Base-by-base conservation (phyloP, 768 basidiomycete genomes). In the Albatrellus ellisii region DNA sequence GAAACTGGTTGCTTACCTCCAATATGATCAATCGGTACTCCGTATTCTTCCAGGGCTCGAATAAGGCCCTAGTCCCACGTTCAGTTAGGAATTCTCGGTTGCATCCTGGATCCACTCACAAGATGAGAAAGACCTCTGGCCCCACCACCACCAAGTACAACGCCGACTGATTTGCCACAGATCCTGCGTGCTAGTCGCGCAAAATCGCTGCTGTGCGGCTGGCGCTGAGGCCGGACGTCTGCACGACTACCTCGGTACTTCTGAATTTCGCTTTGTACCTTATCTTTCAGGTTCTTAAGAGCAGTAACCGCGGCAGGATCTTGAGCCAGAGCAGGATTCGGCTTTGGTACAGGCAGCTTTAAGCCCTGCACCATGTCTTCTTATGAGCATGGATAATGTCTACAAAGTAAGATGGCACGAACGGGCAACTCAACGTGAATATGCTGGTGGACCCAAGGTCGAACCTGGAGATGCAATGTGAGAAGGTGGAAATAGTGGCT, bases 101-200 rank as follows among this genome's bases (percentile, higher is more conserved):
- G 53, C 59, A 67, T 65, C 14, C 65, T 61, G 41, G 17, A 15
- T 11, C 8, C 17, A 53, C 67, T 39, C 47, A 76, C 74, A 34
- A 85, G 60, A 56, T 86, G 82, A 0, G 79, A 72, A 33, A 84
- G 66, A n/a, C 82, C 95, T 31, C 95, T 73, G 12, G 92, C 95
- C 14, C 95, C 95, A n/a, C 95, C 95, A 5, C 95, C 95, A 15
- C 95, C 95, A 2, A 99, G 72, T 6, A 98, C 91, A 33, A 99
- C 64, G 1, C 92, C 95, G 45, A 98, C 84, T 6, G 86, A 88
- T 53, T 79, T 86, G 11, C 92, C 95, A 54, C 91, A 95, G 27
- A 98, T 73, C 38, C 91, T 64, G 43, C 95, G 67, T 2, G 95
- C 95, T 28, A 99, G 63, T 17, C 95, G 71, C 7, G 90, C 80